phyloP scores from a whole-genome alignment of 2,329 filamentous ascomycete genomes.

The Diaporthe citrichinensis region DNA sequence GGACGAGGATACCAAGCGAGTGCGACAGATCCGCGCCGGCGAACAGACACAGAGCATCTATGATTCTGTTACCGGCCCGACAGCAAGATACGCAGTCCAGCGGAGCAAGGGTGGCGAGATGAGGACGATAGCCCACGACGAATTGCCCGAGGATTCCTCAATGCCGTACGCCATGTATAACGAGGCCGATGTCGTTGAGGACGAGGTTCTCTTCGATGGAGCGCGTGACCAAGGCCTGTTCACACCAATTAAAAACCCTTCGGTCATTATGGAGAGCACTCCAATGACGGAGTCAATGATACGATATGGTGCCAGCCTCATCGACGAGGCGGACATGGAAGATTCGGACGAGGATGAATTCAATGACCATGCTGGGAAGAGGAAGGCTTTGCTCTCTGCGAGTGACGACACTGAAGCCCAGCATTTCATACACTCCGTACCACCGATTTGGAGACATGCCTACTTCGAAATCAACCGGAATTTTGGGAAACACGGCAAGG shows the following conservation, averaged over 20 bases:
- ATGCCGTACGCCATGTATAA: slow-evolving; percentile 45
- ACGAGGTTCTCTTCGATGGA: slow-evolving; percentile 45
- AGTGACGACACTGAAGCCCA: slow-evolving; percentile 30
- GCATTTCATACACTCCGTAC: slow-evolving; percentile 28
- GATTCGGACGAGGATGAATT: slow-evolving; percentile 4
- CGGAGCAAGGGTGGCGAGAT: neutral
- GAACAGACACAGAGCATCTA: slow-evolving; percentile 47
- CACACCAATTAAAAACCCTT: slow-evolving; percentile 48
- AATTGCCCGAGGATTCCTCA: neutral
- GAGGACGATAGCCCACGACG: neutral
- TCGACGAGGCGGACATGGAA: neutral
- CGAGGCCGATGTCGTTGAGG: slow-evolving; percentile 49
- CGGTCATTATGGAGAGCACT: slow-evolving; percentile 45
- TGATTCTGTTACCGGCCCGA: slow-evolving; percentile 44
- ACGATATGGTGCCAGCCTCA: slow-evolving; percentile 7
- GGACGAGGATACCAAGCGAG: slow-evolving; percentile 46
- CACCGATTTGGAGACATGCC: slow-evolving; percentile 41
- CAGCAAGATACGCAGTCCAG: slow-evolving; percentile 25
- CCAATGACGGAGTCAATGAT: slow-evolving; percentile 17
- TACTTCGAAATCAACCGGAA: slow-evolving; percentile 32
- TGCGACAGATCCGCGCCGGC: slow-evolving; percentile 47
- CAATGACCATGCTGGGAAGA: neutral
- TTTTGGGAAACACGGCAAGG: neutral
- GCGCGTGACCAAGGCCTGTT: slow-evolving; percentile 46
- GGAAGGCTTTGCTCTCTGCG: slow-evolving; percentile 8